phyloP scores from a whole-genome alignment of 495 filamentous ascomycete species.

The Neurospora discreta region DNA sequence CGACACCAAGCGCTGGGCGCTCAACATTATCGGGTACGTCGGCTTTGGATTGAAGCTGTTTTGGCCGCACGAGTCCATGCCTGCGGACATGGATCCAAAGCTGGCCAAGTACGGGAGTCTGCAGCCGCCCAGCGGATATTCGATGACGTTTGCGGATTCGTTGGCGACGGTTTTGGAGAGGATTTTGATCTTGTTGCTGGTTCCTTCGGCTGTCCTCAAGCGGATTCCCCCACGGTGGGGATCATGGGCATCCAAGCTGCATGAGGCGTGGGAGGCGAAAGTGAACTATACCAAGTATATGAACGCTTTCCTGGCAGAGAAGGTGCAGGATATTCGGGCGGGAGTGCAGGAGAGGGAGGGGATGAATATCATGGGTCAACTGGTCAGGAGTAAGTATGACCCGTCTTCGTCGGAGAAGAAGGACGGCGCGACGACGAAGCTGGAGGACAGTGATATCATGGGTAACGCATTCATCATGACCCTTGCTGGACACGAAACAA shows the following conservation, averaged over 20 bases:
- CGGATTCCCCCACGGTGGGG: constrained; percentile 2
- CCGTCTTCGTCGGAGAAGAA: constrained; percentile 8
- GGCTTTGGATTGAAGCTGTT: constrained; percentile 50
- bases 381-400: constrained; percentile 37
- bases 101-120: constrained; percentile 32
- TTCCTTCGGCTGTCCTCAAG: constrained; percentile 37
- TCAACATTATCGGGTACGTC: constrained; percentile 58
- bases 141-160: constrained; percentile 48
- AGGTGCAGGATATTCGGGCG: constrained; percentile 36
- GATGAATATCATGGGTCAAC: constrained; percentile 54
- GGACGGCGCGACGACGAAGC: constrained; percentile 2
- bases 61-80: constrained; percentile 41
- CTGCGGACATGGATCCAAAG: constrained; percentile 26
- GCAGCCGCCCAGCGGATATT: constrained; percentile 40
- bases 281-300: constrained; percentile 55
- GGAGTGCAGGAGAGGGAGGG: constrained; percentile 36
- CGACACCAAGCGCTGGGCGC: constrained; percentile 51
- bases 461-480: constrained; percentile 64
- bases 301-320: constrained; percentile 47
- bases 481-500: constrained; percentile 63
- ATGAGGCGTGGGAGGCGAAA: constrained; percentile 36
- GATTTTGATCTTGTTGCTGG: constrained; percentile 42
- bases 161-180: constrained; percentile 40
- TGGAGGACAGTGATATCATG: constrained; percentile 50
- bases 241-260: neutral